Percentiles rank a stretch among this genome's conserved stretches.
These are phyloP conservation scores for Penicillium expansum DNA, from an alignment of 2,329 filamentous ascomycete genomes.

Conservation along the genomic window DNA sequence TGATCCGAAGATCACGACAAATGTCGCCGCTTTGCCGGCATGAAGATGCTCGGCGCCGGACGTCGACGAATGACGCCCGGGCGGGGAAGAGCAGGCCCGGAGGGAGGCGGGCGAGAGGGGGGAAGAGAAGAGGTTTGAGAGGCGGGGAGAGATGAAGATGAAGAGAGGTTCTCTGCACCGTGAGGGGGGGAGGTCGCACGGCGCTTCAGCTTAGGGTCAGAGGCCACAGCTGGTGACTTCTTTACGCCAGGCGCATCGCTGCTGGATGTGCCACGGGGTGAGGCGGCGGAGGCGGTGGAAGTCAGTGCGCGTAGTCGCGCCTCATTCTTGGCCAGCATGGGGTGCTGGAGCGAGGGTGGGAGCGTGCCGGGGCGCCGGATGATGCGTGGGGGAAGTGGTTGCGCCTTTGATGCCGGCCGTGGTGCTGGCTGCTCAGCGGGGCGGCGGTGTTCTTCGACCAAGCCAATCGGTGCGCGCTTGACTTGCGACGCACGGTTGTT, in stretches of 20 bases:
- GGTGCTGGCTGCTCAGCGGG: conserved; percentile 21
- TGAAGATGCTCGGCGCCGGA: conserved; percentile 32
- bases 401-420: conserved; percentile 5
- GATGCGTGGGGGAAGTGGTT: conserved; percentile 7
- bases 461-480: conserved; percentile 38
- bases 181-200: conserved; percentile 8
- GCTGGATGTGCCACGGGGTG: background rate
- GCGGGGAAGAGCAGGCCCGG: conserved; percentile 15
- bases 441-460: conserved; percentile 44
- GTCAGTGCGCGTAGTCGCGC: conserved; percentile 25
- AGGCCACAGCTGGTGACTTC: background rate
- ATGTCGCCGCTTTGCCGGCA: conserved; percentile 32
- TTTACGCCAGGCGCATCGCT: background rate
- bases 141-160: background rate
- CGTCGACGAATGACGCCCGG: conserved; percentile 29
- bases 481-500: conserved; percentile 40
- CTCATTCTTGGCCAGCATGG: conserved; percentile 17
- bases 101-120: background rate
- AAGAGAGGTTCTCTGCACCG: background rate
- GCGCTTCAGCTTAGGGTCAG: conserved; percentile 11
- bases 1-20: conserved; percentile 15
- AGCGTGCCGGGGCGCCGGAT: background rate
- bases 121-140: background rate
- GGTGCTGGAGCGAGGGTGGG: background rate
- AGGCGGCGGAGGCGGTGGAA: conserved; percentile 4